These are phyloP conservation scores for Melampsora americana DNA, from an alignment of 1,284 basidiomycete genomes.

Conservation along the genomic window DNA sequence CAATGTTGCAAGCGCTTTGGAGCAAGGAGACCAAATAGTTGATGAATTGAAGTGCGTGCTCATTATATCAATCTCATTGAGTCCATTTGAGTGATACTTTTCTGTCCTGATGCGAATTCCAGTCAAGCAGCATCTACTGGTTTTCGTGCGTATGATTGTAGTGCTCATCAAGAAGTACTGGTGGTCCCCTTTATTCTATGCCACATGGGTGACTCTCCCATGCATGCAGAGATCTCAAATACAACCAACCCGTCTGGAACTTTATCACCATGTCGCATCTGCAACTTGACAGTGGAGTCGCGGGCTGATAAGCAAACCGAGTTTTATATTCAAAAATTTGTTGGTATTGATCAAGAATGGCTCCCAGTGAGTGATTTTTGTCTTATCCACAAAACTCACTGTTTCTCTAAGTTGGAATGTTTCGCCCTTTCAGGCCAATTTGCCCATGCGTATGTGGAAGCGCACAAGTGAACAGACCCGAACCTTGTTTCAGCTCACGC, in stretches of 20 bases:
- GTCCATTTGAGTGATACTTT: no score
- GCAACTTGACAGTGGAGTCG: no score
- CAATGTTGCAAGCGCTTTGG: no score
- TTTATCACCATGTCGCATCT: no score
- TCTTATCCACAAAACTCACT: not conserved
- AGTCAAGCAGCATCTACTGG: no score
- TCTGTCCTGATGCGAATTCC: no score
- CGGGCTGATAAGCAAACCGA: no score
- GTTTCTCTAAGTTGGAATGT: not conserved
- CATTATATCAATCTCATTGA: no score
- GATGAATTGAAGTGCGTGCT: constrained; percentile 2
- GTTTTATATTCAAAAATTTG: not conserved
- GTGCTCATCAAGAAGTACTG: not conserved
- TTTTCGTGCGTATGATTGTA: not conserved
- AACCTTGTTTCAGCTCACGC: not conserved
- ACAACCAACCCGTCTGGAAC: no score
- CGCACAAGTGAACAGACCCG: not conserved
- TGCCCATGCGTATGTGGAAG: not conserved
- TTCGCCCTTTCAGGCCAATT: not conserved
- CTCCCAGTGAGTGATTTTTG: not conserved
- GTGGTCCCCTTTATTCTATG: not conserved
- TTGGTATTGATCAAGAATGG: not conserved
- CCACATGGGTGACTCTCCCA: no score
- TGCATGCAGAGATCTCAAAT: no score
- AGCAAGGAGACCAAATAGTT: no score